Conservation (phyloP, 176 grass and related monocot genomes). For the Urochloa ruziziensis region DNA sequence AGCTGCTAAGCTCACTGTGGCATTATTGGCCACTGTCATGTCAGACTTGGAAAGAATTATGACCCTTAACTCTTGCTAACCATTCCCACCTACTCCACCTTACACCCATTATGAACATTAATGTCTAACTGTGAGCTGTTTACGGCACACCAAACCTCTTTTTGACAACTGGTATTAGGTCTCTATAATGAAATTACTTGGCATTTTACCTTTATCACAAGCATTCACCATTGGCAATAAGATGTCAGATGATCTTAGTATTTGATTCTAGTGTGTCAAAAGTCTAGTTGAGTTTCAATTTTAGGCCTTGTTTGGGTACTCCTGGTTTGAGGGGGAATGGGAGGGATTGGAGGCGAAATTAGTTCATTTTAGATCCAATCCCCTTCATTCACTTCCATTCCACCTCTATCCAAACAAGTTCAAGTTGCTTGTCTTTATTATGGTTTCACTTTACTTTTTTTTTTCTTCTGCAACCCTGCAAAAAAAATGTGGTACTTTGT, state of each 20-base stretch:
- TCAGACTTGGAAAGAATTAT: neutral
- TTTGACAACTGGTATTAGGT: neutral
- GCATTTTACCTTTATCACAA: neutral
- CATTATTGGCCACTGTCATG: neutral
- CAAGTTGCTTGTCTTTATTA: neutral
- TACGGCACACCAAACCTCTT: neutral
- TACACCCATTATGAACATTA: conserved; percentile 14
- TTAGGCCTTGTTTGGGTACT: too few species aligned
- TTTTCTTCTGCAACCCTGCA: neutral
- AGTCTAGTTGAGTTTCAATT: neutral
- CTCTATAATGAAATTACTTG: neutral
- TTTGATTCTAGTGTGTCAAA: neutral
- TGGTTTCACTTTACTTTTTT: neutral
- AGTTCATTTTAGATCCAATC: too few species aligned
- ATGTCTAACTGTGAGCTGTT: conserved; percentile 12
- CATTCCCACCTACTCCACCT: conserved; percentile 1
- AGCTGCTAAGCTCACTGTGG: neutral
- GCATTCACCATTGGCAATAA: neutral
- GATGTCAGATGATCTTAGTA: neutral
- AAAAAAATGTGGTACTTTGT: too few species aligned
- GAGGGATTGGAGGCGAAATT: too few species aligned
- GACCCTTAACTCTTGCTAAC: neutral
- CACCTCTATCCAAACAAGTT: too few species aligned
- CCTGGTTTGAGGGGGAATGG: too few species aligned
- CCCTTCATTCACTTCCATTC: too few species aligned